These are phyloP conservation scores for Sphagnurus paluster DNA, from an alignment of 1,284 basidiomycete genomes.

Conservation along the genomic window DNA sequence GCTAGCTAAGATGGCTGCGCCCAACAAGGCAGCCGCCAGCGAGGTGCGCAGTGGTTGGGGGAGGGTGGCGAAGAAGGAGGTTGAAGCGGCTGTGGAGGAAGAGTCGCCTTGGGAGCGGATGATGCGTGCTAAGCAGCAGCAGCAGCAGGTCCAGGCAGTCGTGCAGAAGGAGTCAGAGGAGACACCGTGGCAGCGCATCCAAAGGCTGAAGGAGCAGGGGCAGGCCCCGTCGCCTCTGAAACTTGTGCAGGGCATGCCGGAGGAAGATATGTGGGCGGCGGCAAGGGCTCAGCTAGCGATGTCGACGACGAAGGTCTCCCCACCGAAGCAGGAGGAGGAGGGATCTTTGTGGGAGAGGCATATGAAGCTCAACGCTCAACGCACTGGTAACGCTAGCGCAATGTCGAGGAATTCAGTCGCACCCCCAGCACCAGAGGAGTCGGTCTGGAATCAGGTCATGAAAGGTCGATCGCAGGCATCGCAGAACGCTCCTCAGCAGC, in stretches of 20 bases:
- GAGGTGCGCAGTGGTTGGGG: slow-evolving; percentile 2
- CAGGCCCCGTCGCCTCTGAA: background rate
- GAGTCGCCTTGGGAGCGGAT: background rate
- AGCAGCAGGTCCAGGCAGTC: background rate
- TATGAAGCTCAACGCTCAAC: slow-evolving; percentile 12
- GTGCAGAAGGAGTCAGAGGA: background rate
- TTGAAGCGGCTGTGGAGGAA: background rate
- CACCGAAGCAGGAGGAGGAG: slow-evolving; percentile 7
- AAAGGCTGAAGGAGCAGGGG: background rate
- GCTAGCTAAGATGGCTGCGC: slow-evolving; percentile 1
- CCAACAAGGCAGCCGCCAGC: background rate
- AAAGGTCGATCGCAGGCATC: background rate
- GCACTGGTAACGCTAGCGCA: background rate
- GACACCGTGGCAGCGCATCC: background rate
- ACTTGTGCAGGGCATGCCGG: slow-evolving; percentile 1
- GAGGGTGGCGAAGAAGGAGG: background rate
- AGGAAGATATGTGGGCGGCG: slow-evolving; percentile 6
- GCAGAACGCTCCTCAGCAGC: background rate
- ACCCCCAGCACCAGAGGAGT: slow-evolving; percentile 9
- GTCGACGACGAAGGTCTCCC: background rate
- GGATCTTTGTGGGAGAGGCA: slow-evolving; percentile 16
- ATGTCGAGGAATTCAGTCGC: background rate
- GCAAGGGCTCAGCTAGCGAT: background rate
- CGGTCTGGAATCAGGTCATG: slow-evolving; percentile 10
- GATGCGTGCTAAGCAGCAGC: no score